Percentiles rank a stretch among this genome's conserved stretches.
These are phyloP conservation scores for Cytauxzoon felis DNA, from an alignment of 169 alveolate genomes.

Conservation along the genomic window DNA sequence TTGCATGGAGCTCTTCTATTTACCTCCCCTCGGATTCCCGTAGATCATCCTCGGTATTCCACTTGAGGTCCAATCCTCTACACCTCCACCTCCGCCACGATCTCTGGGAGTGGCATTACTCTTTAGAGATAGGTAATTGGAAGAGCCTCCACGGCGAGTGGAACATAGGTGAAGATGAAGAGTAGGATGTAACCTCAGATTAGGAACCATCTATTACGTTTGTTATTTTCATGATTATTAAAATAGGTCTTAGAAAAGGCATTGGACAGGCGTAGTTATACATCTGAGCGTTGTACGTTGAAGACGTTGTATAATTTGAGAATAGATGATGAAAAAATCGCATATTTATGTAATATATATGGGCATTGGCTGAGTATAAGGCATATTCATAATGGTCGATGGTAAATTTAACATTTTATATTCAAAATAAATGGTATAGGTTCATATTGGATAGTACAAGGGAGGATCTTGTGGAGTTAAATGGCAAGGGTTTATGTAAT, in stretches of 20 bases:
- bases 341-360: not conserved
- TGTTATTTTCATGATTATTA: not conserved
- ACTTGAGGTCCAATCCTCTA: too few relatives aligned
- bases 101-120: too few relatives aligned
- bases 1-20: too few relatives aligned
- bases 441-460: constrained; percentile 16
- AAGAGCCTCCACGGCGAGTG: too few relatives aligned
- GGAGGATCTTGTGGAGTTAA: constrained; percentile 1
- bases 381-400: constrained; percentile 4
- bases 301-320: not conserved
- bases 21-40: too few relatives aligned
- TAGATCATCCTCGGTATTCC: too few relatives aligned
- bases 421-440: not conserved
- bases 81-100: too few relatives aligned
- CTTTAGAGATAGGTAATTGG: too few relatives aligned
- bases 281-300: not conserved
- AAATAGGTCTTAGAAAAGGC: constrained; percentile 19
- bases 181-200: too few relatives aligned
- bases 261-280: not conserved
- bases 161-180: too few relatives aligned
- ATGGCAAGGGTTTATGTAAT: not conserved
- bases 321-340: constrained; percentile 5
- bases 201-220: too few relatives aligned
- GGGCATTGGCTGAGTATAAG: constrained; percentile 7
- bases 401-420: not conserved